Base-by-base conservation (phyloP, 805 yeast species). In the Maudiozyma serrabonitensis region DNA sequence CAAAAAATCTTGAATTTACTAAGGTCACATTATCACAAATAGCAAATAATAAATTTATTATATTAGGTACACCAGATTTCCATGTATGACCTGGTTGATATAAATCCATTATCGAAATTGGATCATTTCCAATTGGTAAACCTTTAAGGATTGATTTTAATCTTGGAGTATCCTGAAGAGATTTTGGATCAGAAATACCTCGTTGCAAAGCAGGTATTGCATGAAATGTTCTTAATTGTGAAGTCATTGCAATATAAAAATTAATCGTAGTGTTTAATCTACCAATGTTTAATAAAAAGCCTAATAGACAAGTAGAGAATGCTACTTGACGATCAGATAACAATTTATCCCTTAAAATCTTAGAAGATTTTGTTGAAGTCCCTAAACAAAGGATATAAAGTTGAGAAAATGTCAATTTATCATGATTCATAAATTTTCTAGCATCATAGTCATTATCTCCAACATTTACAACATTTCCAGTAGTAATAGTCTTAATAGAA, bases 211-310 rank as follows among this genome's bases (percentile, higher is more conserved):
- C 80, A 0, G 99, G 99, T 34, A 91, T 87, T 12, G 95, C 85
- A 68, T 91, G 97, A 63, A 86, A 91, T 0, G 97, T 90, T 60
- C 99, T 75, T 54, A 91, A 74, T 56, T 89, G 91, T 0, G 96
- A 87, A 57, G 88, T 83, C 98, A 91, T 91, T 61, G 89, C 97
- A 21, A 95, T 87, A 50, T 88, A 95, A 62, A 91, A 85, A 68
- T 91, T 91, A 47, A 91, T 82, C 2, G 98, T 91, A 2, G 99
- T 91, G 70, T 91, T 91, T 81, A 91, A 80, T 53, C 97, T 74
- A 9, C 98, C 98, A 48, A 90, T 80, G 62, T 91, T 91, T 16
- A 91, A 97, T 52, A 91, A 72, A 38, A 91, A 68, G 55, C 96
- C 88, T 35, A 88, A 82, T 74, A 87, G 80, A 48, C 87, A 84